Percentiles rank a stretch among this genome's conserved stretches.
phyloP scores from a whole-genome alignment of 1,139 yeast genomes.

The Suzukiozyma palmioleophila region DNA sequence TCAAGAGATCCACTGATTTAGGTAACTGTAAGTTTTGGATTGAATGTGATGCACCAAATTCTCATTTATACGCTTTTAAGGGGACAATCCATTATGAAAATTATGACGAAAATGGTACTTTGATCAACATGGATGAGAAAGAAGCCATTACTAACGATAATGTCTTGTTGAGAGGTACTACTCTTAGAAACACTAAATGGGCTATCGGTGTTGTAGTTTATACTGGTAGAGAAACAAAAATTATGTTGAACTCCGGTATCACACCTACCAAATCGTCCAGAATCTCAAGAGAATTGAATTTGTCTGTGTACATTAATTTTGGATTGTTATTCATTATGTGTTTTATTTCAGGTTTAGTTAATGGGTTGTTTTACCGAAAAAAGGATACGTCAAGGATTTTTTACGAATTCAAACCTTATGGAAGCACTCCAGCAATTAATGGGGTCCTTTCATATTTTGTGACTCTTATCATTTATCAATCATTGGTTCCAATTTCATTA shows the following conservation, averaged over 20 bases:
- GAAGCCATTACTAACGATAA: slow-evolving; percentile 83
- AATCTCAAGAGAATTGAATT: slow-evolving; percentile 78
- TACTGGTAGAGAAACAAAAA: slow-evolving; percentile 89
- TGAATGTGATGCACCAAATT: slow-evolving; percentile 88
- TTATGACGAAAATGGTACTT: slow-evolving; percentile 32
- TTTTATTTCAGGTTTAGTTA: slow-evolving; percentile 75
- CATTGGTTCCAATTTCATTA: slow-evolving; percentile 90
- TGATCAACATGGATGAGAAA: slow-evolving; percentile 40
- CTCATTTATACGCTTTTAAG: slow-evolving; percentile 77
- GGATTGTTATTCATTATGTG: slow-evolving; percentile 70
- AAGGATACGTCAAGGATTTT: slow-evolving; percentile 52
- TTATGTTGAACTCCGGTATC: slow-evolving; percentile 87
- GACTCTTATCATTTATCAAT: slow-evolving; percentile 81
- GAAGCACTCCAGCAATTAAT: slow-evolving; percentile 60
- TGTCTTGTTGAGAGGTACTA: slow-evolving; percentile 81
- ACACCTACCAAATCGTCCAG: slow-evolving; percentile 88
- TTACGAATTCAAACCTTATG: slow-evolving; percentile 58
- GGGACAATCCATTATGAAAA: slow-evolving; percentile 73
- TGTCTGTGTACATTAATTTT: slow-evolving; percentile 78
- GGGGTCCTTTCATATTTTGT: slow-evolving; percentile 88
- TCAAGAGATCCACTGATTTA: slow-evolving; percentile 68
- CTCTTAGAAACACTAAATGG: slow-evolving; percentile 93
- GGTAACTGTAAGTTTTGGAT: slow-evolving; percentile 75
- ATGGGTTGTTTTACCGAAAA: slow-evolving; percentile 67
- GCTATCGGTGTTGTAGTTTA: slow-evolving; percentile 83